These are phyloP conservation scores for Nakazawaea siamensis DNA, from an alignment of 805 yeast species.

Conservation along the genomic window DNA sequence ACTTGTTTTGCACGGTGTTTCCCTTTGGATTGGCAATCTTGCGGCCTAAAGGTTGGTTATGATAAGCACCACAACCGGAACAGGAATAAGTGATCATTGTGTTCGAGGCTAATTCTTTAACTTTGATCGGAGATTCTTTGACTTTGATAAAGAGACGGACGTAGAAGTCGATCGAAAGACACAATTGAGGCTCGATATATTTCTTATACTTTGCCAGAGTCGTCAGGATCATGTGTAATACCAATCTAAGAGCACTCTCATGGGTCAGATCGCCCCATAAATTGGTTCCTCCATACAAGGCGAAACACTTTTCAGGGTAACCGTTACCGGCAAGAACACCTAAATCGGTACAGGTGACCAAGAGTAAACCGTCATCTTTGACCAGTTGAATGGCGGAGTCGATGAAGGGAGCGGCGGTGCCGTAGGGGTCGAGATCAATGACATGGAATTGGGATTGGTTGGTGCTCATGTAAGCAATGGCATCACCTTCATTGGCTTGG, in stretches of 20 bases:
- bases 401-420: conserved; percentile 92
- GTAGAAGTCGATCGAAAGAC: conserved; percentile 86
- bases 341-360: conserved; percentile 94
- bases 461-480: conserved; percentile 71
- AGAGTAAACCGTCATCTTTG: conserved; percentile 75
- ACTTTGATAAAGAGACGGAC: conserved; percentile 81
- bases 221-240: conserved; percentile 63
- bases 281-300: conserved; percentile 89
- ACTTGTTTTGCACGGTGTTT: conserved; percentile 20
- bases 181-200: conserved; percentile 77
- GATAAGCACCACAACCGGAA: conserved; percentile 73
- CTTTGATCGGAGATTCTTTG: conserved; percentile 68
- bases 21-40: conserved; percentile 24
- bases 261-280: conserved; percentile 82
- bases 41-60: conserved; percentile 71
- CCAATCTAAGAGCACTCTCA: conserved; percentile 86
- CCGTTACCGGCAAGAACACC: conserved; percentile 95
- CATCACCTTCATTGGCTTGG: conserved; percentile 74
- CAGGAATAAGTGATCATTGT: conserved; percentile 79
- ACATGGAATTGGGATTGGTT: conserved; percentile 55
- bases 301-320: conserved; percentile 94
- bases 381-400: conserved; percentile 85
- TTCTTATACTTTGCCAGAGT: conserved; percentile 89
- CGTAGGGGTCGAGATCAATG: conserved; percentile 94
- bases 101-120: conserved; percentile 68